A percentile compares a stretch with the other conserved stretches of the same genome.
phyloP scores from a whole-genome alignment of 192 early-diverging fungal species.

The Chytriomyces sp. region DNA sequence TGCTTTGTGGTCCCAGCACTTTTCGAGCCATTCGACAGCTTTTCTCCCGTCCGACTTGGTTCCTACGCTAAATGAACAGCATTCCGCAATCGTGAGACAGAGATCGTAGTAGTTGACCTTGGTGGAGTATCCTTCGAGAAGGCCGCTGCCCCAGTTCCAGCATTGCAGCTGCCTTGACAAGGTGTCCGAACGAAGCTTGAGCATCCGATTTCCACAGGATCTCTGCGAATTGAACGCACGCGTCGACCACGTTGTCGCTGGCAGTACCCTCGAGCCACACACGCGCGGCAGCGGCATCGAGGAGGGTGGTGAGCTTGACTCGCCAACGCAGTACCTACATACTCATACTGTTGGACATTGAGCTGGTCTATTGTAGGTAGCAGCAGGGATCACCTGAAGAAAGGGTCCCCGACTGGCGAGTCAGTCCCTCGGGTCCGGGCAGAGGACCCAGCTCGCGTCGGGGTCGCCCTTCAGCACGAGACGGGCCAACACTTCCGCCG shows the following conservation, averaged over 20 bases:
- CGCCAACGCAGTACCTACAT: background rate
- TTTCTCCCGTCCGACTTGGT: background rate
- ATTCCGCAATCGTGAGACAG: constrained; percentile 6
- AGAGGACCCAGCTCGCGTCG: constrained; percentile 12
- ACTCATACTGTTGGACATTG: background rate
- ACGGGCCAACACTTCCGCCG: background rate
- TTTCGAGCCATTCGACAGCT: constrained; percentile 11
- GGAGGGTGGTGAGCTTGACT: background rate
- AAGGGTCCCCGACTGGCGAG: constrained; percentile 10
- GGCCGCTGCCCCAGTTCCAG: constrained; percentile 1
- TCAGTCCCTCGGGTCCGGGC: background rate
- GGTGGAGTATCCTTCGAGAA: background rate
- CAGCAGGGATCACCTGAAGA: background rate
- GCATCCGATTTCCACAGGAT: background rate
- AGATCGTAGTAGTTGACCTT: background rate
- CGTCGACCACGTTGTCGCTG: background rate
- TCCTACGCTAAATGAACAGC: constrained; percentile 12
- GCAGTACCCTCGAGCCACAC: constrained; percentile 8
- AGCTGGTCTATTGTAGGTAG: background rate
- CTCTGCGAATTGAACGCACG: constrained; percentile 9
- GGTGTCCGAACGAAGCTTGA: background rate
- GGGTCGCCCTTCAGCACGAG: constrained; percentile 6
- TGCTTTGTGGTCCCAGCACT: background rate
- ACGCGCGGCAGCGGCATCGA: background rate
- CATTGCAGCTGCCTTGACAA: background rate